Evolutionary conservation across 1,139 yeast species (phyloP), one percentile per base, ranked within the genome.

Genomic region (Scheffersomyces cryptocercus): DNA sequence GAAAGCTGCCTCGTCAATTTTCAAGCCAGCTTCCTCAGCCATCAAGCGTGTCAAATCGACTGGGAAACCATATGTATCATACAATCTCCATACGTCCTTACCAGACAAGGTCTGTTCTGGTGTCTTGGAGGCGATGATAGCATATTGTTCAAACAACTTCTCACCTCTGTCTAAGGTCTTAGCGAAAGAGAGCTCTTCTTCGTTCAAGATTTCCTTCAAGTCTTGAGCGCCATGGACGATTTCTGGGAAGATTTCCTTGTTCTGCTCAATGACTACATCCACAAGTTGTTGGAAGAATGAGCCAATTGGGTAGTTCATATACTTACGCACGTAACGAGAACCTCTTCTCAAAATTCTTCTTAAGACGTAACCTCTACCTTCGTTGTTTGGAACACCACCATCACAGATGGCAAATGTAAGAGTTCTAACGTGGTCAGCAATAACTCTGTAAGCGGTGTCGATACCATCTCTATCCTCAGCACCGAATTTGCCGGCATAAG

Each of bases 51-150:
- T 95, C 65, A 93, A 81, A 70, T 93, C 99, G 43, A 90, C 97
- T 35, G 99, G 99, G 87, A 93, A 93, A 45, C 99, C 99, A 62
- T 91, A 93, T n/a, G 99, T 95, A 60, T 93, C 99, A 58, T 95
- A 95, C 59, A 93, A 77, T 70, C 99, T 83, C 99, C 99, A 93
- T 35, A 93, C 99, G 62, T 93, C 97, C 59, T 81, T 85, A 64
- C 99, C 99, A 40, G 88, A 81, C 50, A 93, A 78, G 35, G 86
- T 81, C 66, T 85, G 91, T 50, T 79, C 82, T 39, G 87, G 85
- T 29, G 85, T 80, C 61, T 84, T 82, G 46, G 86, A 75, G 43
- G 98, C 96, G 58, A 82, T 81, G 39, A 80, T 79, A 40, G 97
- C 96, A 61, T 93, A 91, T 64, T 88, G 88, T 70, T 93, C 97